Conservation (phyloP, 169 alveolate species). For the Toxoplasma gondii region DNA sequence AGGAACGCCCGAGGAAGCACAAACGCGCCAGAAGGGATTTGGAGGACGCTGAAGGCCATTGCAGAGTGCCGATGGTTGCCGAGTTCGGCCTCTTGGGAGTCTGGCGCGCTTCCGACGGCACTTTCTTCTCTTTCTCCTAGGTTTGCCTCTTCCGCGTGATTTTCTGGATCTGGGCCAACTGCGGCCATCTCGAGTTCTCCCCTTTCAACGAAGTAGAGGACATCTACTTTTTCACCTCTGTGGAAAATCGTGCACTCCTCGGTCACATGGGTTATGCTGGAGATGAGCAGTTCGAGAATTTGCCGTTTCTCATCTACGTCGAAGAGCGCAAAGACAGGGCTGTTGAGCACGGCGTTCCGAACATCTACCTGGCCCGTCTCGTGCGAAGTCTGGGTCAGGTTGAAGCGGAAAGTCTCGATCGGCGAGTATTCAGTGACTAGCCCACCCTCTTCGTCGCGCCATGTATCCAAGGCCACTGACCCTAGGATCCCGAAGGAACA, state of each 20-base stretch:
- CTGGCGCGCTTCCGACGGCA: neutral
- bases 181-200: slow-evolving; percentile 57
- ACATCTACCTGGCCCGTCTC: slow-evolving; percentile 31
- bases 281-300: slow-evolving; percentile 17
- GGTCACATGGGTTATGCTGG: slow-evolving; percentile 49
- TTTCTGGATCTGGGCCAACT: neutral
- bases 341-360: slow-evolving; percentile 45
- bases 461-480: too few species aligned
- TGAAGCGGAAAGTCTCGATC: neutral
- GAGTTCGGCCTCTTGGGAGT: neutral
- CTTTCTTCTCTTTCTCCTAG: neutral
- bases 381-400: neutral
- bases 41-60: neutral
- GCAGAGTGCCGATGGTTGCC: neutral
- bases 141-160: neutral
- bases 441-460: neutral
- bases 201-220: slow-evolving; percentile 39
- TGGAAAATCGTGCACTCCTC: slow-evolving; percentile 44
- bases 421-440: neutral
- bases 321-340: slow-evolving; percentile 50
- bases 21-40: slow-evolving; percentile 34
- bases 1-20: slow-evolving; percentile 56
- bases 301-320: slow-evolving; percentile 58
- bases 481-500: neutral
- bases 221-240: slow-evolving; percentile 58